phyloP scores from a whole-genome alignment of 306 rosid genomes.

The Cicer arietinum region DNA sequence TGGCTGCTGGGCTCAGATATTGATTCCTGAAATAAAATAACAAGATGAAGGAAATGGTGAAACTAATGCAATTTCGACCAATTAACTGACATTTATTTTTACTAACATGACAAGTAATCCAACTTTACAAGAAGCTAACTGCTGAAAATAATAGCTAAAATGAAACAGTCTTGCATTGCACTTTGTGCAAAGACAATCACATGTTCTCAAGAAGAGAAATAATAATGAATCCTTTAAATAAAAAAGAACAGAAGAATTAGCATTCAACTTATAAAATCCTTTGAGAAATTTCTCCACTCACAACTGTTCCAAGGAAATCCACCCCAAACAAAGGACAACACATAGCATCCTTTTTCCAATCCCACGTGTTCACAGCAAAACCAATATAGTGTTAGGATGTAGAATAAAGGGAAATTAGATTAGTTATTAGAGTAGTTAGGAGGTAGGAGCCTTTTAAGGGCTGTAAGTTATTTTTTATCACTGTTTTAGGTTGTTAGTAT shows the following conservation, averaged over 20 bases:
- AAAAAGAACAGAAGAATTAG: constrained; percentile 21
- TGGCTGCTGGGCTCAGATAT: constrained; percentile 61
- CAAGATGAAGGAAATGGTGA: constrained; percentile 37
- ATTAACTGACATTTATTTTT: background rate
- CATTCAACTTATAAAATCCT: constrained; percentile 30
- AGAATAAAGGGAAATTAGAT: too few species aligned
- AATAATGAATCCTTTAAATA: constrained; percentile 20
- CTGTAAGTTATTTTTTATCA: too few species aligned
- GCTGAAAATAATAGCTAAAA: constrained; percentile 21
- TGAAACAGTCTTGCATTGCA: constrained; percentile 15
- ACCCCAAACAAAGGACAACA: background rate
- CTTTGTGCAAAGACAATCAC: background rate
- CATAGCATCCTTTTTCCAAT: background rate
- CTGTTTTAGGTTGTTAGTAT: too few species aligned
- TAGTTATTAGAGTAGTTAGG: too few species aligned
- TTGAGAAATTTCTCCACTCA: constrained; percentile 21
- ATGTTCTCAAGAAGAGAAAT: background rate
- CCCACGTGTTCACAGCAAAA: too few species aligned
- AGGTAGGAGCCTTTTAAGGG: too few species aligned
- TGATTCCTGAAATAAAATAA: constrained; percentile 65
- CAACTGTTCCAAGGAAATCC: background rate
- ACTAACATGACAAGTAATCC: constrained; percentile 2
- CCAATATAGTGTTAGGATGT: too few species aligned
- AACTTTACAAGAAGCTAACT: constrained; percentile 30
- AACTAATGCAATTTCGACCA: constrained; percentile 32